Conservation (phyloP, 2,329 filamentous ascomycete genomes). For the Thyridium curvatum region DNA sequence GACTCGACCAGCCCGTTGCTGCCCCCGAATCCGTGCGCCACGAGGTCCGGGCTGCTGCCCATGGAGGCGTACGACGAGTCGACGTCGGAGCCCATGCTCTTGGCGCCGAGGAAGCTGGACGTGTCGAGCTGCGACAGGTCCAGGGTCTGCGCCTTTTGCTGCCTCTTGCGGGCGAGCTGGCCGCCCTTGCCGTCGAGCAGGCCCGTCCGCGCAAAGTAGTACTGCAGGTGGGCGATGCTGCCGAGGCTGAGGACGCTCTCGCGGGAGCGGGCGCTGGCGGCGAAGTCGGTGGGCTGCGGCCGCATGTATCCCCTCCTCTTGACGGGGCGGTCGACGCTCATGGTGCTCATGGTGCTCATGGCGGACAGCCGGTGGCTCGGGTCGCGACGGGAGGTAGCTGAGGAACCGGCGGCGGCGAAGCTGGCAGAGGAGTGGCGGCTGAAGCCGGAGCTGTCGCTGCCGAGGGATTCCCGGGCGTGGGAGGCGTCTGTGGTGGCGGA, state of each 20-base stretch:
- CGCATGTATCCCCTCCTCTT: constrained; percentile 78
- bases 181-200: constrained; percentile 89
- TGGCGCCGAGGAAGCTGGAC: constrained; percentile 24
- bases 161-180: constrained; percentile 64
- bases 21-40: constrained; percentile 26
- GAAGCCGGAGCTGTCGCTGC: constrained; percentile 47
- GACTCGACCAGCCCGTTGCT: constrained; percentile 33
- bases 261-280: constrained; percentile 79
- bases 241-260: constrained; percentile 96
- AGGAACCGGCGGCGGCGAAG: constrained; percentile 37
- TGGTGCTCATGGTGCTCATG: constrained; percentile 5
- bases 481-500: constrained; percentile 42
- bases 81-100: constrained; percentile 36
- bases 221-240: constrained; percentile 94
- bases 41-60: constrained; percentile 51
- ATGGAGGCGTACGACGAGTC: constrained; percentile 57
- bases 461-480: constrained; percentile 44
- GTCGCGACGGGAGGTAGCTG: constrained; percentile 27
- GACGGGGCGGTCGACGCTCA: constrained; percentile 17
- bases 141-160: constrained; percentile 50
- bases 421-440: constrained; percentile 61
- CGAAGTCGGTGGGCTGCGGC: constrained; percentile 82
- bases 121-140: constrained; percentile 50
- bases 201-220: constrained; percentile 95
- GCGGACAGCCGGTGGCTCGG: constrained; percentile 5